phyloP scores from a whole-genome alignment of 768 basidiomycete species.

The Suillus brevipes region DNA sequence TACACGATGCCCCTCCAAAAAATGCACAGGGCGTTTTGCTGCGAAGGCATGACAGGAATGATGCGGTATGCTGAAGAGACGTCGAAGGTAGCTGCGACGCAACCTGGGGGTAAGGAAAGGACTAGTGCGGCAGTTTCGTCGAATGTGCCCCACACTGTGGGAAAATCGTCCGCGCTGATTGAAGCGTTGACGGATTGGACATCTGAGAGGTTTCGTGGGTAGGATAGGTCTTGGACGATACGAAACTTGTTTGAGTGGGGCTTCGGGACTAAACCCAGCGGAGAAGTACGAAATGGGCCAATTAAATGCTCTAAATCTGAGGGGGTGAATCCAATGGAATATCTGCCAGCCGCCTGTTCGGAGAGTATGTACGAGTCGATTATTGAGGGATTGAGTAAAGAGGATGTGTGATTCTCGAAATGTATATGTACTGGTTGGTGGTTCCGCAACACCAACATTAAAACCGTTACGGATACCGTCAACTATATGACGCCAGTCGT shows the following conservation, averaged over 20 bases:
- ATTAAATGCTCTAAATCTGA: slow-evolving; percentile 32
- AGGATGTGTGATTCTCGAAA: too few species aligned
- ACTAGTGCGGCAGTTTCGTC: slow-evolving; percentile 24
- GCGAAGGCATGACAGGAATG: slow-evolving; percentile 40
- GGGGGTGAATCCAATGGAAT: slow-evolving; percentile 31
- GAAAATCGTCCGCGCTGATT: slow-evolving; percentile 26
- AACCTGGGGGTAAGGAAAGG: slow-evolving; percentile 18
- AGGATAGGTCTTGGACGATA: slow-evolving; percentile 37
- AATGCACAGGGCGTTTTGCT: slow-evolving; percentile 35
- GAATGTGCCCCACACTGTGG: slow-evolving; percentile 22
- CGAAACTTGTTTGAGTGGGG: slow-evolving; percentile 31
- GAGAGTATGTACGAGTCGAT: too few species aligned
- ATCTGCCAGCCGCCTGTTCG: slow-evolving; percentile 15
- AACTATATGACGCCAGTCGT: slow-evolving; percentile 32
- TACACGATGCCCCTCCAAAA: slow-evolving; percentile 31
- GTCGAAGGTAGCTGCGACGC: slow-evolving; percentile 22
- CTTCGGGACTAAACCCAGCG: slow-evolving; percentile 42
- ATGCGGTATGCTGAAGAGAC: slow-evolving; percentile 39
- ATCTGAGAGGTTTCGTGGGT: too few species aligned
- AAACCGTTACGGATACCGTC: slow-evolving; percentile 38
- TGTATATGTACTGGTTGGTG: too few species aligned
- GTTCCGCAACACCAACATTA: slow-evolving; percentile 11
- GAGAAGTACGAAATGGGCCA: slow-evolving; percentile 42
- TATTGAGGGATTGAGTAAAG: too few species aligned
- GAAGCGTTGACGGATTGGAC: slow-evolving; percentile 26